Evolutionary conservation across 495 filamentous ascomycete species (phyloP).

Genomic region (Hyaloscypha bicolor): DNA sequence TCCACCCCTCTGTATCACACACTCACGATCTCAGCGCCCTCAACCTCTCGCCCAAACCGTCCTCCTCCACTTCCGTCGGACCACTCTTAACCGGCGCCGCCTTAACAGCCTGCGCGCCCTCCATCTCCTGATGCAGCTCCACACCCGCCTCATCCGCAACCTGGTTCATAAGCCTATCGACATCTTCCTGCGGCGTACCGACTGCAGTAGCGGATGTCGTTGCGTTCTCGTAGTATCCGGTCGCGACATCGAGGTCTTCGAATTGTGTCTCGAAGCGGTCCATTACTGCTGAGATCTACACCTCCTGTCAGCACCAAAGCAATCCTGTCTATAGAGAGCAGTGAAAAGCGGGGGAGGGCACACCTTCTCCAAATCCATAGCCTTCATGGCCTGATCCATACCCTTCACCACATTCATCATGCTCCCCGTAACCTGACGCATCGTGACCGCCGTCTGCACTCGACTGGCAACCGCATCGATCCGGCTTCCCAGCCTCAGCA

Average conservation of each 20-base stretch:
- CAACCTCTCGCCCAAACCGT: conserved; percentile 61
- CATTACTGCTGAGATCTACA: conserved; percentile 63
- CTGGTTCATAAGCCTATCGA: conserved; percentile 77
- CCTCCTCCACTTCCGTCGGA: conserved; percentile 63
- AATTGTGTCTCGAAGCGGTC: conserved; percentile 83
- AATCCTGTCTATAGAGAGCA: not conserved
- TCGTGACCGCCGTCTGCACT: conserved; percentile 68
- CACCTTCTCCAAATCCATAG: conserved; percentile 72
- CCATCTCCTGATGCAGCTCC: conserved; percentile 71
- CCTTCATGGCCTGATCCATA: conserved; percentile 67
- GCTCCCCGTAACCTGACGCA: conserved; percentile 63
- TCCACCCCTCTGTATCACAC: not conserved
- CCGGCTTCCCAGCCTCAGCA: conserved; percentile 57
- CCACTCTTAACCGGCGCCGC: conserved; percentile 53
- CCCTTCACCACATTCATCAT: conserved; percentile 67
- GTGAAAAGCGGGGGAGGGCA: conserved; percentile 6
- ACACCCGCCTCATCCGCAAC: conserved; percentile 82
- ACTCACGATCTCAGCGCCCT: conserved; percentile 46
- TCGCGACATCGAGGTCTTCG: conserved; percentile 81
- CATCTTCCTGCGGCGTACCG: conserved; percentile 79
- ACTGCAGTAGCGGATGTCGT: conserved; percentile 73
- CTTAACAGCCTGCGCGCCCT: conserved; percentile 56
- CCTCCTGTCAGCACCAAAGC: not conserved
- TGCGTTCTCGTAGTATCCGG: conserved; percentile 82
- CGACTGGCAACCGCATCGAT: conserved; percentile 65